A percentile compares a stretch with the other conserved stretches of the same genome.
Evolutionary conservation across 1,284 basidiomycete species (phyloP).

Genomic region (Cutaneotrichosporon dermatis): DNA sequence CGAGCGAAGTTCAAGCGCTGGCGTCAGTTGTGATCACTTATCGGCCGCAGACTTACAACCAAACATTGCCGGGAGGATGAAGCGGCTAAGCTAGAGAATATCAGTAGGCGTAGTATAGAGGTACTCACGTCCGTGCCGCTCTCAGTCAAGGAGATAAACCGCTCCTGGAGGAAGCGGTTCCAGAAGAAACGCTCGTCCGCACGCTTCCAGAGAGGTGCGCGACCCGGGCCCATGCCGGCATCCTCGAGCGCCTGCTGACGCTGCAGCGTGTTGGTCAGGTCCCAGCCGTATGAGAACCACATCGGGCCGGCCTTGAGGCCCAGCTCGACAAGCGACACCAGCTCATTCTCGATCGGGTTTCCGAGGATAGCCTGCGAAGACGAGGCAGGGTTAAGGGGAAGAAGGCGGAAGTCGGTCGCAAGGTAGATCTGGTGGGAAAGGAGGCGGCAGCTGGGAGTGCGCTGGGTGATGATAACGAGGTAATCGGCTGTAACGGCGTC

Average conservation of each 20-base stretch:
- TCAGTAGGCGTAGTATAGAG: background rate
- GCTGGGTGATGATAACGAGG: constrained; percentile 79
- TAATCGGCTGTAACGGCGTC: constrained; percentile 68
- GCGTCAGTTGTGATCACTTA: constrained; percentile 4
- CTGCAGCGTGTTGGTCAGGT: constrained; percentile 84
- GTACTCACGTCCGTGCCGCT: constrained; percentile 42
- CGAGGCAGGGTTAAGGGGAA: constrained; percentile 68
- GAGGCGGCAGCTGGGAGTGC: constrained; percentile 72
- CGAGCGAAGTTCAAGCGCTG: constrained; percentile 83
- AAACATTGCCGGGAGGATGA: constrained; percentile 86
- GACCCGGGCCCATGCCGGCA: constrained; percentile 62
- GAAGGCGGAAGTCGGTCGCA: constrained; percentile 85
- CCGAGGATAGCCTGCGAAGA: constrained; percentile 57
- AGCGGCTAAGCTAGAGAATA: constrained; percentile 64
- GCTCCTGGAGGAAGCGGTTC: constrained; percentile 67
- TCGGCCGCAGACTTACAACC: constrained; percentile 61
- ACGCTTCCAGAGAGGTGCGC: constrained; percentile 49
- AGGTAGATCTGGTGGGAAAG: constrained; percentile 82
- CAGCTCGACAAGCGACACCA: constrained; percentile 78
- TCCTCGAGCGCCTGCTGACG: constrained; percentile 63
- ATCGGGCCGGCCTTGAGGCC: constrained; percentile 77
- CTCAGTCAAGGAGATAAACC: constrained; percentile 49
- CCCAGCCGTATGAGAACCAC: constrained; percentile 87
- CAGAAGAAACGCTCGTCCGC: constrained; percentile 97
- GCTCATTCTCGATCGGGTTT: constrained; percentile 81